Evolutionary conservation across 495 filamentous ascomycete genomes (phyloP).

Genomic region (Pseudotulostoma volvatum): DNA sequence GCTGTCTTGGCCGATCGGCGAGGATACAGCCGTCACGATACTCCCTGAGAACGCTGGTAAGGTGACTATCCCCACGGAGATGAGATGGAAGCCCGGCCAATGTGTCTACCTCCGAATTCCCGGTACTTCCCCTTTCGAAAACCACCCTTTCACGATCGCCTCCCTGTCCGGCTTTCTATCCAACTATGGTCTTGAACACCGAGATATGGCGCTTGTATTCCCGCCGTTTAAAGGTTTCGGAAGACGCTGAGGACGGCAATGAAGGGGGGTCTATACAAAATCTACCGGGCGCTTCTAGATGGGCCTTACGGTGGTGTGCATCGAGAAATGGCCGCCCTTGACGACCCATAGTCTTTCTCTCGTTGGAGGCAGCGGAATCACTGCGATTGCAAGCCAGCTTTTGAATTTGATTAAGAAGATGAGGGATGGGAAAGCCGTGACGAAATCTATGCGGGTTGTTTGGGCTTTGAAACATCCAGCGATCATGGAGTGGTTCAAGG

Average conservation of each 20-base stretch:
- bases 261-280: constrained; percentile 67
- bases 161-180: constrained; percentile 80
- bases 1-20: constrained; percentile 65
- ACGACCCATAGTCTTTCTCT: constrained; percentile 80
- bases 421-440: constrained; percentile 82
- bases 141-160: constrained; percentile 90
- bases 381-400: constrained; percentile 77
- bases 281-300: constrained; percentile 79
- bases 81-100: constrained; percentile 86
- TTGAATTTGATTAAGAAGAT: constrained; percentile 88
- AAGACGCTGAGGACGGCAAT: constrained; percentile 62
- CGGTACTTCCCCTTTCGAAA: constrained; percentile 73
- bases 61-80: constrained; percentile 79
- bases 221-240: constrained; percentile 76
- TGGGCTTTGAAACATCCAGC: constrained; percentile 84
- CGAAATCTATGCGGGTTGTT: constrained; percentile 72
- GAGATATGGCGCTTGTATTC: constrained; percentile 82
- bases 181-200: constrained; percentile 66
- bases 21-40: constrained; percentile 71
- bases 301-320: constrained; percentile 92
- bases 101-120: constrained; percentile 92
- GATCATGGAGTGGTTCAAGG: constrained; percentile 95
- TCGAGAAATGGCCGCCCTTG: constrained; percentile 79
- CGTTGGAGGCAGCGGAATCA: constrained; percentile 91
- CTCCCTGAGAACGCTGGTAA: constrained; percentile 91